Evolutionary conservation across 441 rosid species (phyloP).

Genomic region (Arabidopsis lyrata): DNA sequence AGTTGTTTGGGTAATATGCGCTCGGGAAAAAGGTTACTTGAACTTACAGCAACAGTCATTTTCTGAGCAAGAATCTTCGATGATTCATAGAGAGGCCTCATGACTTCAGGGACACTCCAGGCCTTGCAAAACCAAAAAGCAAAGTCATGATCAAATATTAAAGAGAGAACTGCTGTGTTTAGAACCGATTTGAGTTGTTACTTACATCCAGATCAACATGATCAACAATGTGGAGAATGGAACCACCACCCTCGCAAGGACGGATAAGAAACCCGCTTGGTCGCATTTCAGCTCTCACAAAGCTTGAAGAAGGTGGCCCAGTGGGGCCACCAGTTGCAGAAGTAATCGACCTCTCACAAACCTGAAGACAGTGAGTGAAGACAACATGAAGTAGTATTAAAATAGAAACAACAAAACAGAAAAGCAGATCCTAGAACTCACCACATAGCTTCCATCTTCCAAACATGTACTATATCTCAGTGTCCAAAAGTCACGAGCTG

Average conservation of each 20-base stretch:
- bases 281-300: constrained; percentile 89
- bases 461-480: constrained; percentile 85
- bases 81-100: constrained; percentile 93
- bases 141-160: constrained; percentile 9
- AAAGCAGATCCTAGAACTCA: constrained; percentile 36
- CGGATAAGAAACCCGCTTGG: constrained; percentile 94
- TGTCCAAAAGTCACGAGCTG: constrained; percentile 99
- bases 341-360: constrained; percentile 93
- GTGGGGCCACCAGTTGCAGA: constrained; percentile 84
- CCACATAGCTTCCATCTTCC: constrained; percentile 96
- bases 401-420: not conserved
- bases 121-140: constrained; percentile 53
- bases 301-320: constrained; percentile 78
- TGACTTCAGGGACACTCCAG: constrained; percentile 94
- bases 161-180: not conserved
- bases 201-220: constrained; percentile 94
- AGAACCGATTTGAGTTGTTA: not conserved
- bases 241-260: constrained; percentile 96
- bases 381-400: constrained; percentile 7
- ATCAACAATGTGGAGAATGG: constrained; percentile 94
- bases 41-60: constrained; percentile 84
- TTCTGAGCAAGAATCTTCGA: constrained; percentile 94
- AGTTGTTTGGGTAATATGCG: not conserved
- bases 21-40: not conserved
- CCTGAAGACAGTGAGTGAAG: constrained; percentile 47